These are phyloP conservation scores for Oehlia diaphana DNA, from an alignment of 192 early-diverging fungal species.

Conservation along the genomic window DNA sequence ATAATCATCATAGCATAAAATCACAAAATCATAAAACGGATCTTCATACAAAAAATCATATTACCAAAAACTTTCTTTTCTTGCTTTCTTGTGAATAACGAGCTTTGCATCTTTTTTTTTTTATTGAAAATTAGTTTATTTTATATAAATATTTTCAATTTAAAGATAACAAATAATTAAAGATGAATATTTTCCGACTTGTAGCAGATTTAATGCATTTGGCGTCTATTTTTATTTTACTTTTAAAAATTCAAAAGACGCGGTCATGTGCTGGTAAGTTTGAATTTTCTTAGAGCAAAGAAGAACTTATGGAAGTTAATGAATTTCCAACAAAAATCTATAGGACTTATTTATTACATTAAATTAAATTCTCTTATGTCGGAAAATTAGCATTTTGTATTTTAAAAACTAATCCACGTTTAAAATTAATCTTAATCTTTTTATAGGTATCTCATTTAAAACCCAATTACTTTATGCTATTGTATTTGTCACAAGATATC, in stretches of 20 bases:
- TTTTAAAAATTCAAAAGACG: conserved; percentile 88
- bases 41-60: no score
- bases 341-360: no score
- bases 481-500: conserved; percentile 93
- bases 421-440: neutral
- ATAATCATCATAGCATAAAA: neutral
- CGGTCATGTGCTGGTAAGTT: conserved; percentile 80
- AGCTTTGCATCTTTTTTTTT: neutral
- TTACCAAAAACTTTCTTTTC: neutral
- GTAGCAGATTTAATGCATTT: conserved; percentile 92
- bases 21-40: neutral
- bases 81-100: neutral
- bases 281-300: neutral
- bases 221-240: conserved; percentile 90
- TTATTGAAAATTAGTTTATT: neutral
- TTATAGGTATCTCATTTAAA: conserved; percentile 95
- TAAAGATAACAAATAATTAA: neutral
- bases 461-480: conserved; percentile 88
- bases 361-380: no score
- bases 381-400: no score
- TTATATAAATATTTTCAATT: neutral
- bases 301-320: neutral
- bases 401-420: neutral
- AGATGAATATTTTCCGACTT: conserved; percentile 93
- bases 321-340: no score